Conservation (phyloP, 1,139 yeast species). For the Suhomyces bokatorum region DNA sequence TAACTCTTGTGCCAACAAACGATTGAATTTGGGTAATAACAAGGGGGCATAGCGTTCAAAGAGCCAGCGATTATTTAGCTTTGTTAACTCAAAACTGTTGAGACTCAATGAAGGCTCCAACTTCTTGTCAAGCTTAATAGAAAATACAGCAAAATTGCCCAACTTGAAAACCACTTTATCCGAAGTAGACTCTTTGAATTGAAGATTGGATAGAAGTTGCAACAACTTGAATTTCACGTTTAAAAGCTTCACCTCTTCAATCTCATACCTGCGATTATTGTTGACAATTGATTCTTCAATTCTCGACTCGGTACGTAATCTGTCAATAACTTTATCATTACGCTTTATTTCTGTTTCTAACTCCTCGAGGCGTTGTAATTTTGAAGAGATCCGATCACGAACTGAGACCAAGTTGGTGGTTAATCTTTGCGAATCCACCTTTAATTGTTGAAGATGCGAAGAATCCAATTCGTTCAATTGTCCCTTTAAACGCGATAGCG, state of each 20-base stretch:
- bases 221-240: conserved; percentile 25
- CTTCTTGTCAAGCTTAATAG: background rate
- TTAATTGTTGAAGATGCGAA: conserved; percentile 10
- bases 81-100: background rate
- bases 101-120: background rate
- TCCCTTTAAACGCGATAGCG: conserved; percentile 21
- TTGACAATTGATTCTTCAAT: conserved; percentile 20
- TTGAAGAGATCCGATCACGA: conserved; percentile 14
- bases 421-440: conserved; percentile 19
- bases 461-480: conserved; percentile 20
- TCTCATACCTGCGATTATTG: conserved; percentile 26
- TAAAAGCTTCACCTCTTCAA: conserved; percentile 27
- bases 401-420: conserved; percentile 16
- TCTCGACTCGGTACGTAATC: conserved; percentile 18
- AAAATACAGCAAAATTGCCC: conserved; percentile 12
- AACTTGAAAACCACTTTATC: conserved; percentile 18
- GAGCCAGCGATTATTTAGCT: conserved; percentile 8
- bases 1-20: conserved; percentile 16
- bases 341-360: conserved; percentile 17
- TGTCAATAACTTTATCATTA: conserved; percentile 4
- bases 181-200: conserved; percentile 16
- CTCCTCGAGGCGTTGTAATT: conserved; percentile 13
- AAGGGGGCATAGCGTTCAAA: conserved; percentile 3
- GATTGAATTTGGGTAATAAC: background rate
- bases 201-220: conserved; percentile 25